Base-by-base conservation (phyloP, 768 basidiomycete species). In the Pholiota conissans region DNA sequence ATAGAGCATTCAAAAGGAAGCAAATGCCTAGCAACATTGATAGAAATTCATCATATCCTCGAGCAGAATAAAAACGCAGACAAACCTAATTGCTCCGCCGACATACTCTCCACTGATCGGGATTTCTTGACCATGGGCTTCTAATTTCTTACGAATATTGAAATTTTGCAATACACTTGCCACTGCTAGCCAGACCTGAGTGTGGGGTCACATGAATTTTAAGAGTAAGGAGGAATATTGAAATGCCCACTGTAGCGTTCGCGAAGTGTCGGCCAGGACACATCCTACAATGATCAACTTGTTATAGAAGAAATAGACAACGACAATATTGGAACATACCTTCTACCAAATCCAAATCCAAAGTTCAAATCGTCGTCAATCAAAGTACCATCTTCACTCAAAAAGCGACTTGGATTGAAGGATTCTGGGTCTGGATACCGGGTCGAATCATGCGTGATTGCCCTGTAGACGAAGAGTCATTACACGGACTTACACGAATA, bases 331-430 rank as follows among this genome's bases (percentile, higher is more conserved):
- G 7, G 2, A 14, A 9, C 52, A 3, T 8, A 54, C 52, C 52
- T 54, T 46, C 52, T 28, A 30, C 52, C 52, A 45, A 54, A 54
- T 9, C 52, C 52, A 34, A 54, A 54, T 14, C 24, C n/a, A 20
- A 45, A 54, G 18, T 16, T 22, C 1, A 54, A 10, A 30, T 45
- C 14, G 22, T 45, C 52, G 20, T 45, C 22, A 22, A 46, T 54
- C 20, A 54, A 34, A 8, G 22, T 14, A 4, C 29, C 40, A 29
- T 54, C 24, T 34, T 54, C 24, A 32, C 32, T 18, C 11, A 46
- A 30, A 29, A 54, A 54, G 2, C 52, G 24, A 29, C 7, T 27
- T 3, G 52, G 52, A 26, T 46, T 39, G 40, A 42, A 53, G 3
- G 26, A 20, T 13, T 42, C 52, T 28, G 52, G 52, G n/a, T 45